Conservation (phyloP, 257 asterid species). For the Misopates orontium region DNA sequence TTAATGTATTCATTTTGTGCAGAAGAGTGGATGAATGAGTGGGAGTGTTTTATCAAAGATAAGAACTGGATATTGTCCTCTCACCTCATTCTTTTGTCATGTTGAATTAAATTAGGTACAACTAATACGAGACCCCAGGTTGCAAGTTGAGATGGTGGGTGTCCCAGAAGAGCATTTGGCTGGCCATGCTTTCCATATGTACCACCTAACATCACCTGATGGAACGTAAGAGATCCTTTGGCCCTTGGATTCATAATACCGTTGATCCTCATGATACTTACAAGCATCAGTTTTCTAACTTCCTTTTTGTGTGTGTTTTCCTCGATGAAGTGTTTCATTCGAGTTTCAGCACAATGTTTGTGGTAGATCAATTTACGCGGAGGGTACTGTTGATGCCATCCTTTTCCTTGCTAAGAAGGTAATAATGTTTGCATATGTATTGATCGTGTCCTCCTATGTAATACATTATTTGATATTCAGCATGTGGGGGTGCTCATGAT, state of each 20-base stretch:
- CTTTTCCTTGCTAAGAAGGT: slow-evolving; percentile 94
- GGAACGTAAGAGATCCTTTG: slow-evolving; percentile 55
- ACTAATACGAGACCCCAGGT: slow-evolving; percentile 70
- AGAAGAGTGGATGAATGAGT: not conserved
- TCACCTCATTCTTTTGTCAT: slow-evolving; percentile 5
- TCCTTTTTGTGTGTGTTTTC: slow-evolving; percentile 19
- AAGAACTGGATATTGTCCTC: not conserved
- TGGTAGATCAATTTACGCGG: slow-evolving; percentile 97
- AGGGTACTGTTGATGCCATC: slow-evolving; percentile 91
- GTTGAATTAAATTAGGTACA: slow-evolving; percentile 49
- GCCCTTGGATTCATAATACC: slow-evolving; percentile 1
- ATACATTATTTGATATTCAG: not conserved
- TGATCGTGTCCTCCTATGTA: not conserved
- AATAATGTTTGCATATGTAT: slow-evolving; percentile 2
- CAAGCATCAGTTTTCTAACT: slow-evolving; percentile 20
- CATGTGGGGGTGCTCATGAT: not conserved
- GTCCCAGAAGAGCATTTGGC: slow-evolving; percentile 81
- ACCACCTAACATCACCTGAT: slow-evolving; percentile 85
- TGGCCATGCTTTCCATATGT: slow-evolving; percentile 98
- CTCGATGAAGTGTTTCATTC: slow-evolving; percentile 65
- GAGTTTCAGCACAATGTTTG: slow-evolving; percentile 97
- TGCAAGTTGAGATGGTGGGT: slow-evolving; percentile 87
- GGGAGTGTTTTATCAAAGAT: not conserved
- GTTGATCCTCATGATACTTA: slow-evolving; percentile 8
- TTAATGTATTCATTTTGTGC: not conserved